Percentiles rank a stretch among this genome's conserved stretches.
phyloP scores from a whole-genome alignment of 495 filamentous ascomycete species.

The Penicillium waksmanii region DNA sequence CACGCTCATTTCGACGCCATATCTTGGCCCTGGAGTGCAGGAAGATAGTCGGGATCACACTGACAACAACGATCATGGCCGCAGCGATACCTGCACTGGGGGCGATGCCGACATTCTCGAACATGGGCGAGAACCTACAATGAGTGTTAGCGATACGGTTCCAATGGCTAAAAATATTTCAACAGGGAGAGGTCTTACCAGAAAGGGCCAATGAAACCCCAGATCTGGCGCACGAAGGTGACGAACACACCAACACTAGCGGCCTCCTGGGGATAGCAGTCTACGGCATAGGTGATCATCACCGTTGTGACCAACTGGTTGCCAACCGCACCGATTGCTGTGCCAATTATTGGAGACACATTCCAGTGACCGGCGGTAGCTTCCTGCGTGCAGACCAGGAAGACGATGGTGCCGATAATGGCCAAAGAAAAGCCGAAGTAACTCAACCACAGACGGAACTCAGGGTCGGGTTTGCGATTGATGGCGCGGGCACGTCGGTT shows the following conservation, averaged over 20 bases:
- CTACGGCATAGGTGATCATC: constrained; percentile 56
- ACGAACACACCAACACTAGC: constrained; percentile 58
- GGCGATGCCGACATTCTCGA: constrained; percentile 45
- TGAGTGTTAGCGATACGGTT: constrained; percentile 10
- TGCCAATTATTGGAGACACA: constrained; percentile 54
- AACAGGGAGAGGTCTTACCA: constrained; percentile 38
- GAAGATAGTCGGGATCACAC: constrained; percentile 41
- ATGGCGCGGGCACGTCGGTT: constrained; percentile 28
- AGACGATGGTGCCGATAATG: constrained; percentile 56
- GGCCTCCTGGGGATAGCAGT: constrained; percentile 52
- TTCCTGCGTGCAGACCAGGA: constrained; percentile 47
- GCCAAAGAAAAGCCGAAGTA: constrained; percentile 51
- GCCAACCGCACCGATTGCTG: constrained; percentile 51
- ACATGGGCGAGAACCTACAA: constrained; percentile 47
- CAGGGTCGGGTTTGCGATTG: constrained; percentile 38
- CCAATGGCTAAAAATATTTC: not conserved
- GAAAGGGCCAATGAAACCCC: constrained; percentile 62
- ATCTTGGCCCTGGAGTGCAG: constrained; percentile 34
- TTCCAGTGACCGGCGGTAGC: constrained; percentile 46
- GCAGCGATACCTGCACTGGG: constrained; percentile 41
- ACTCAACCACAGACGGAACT: constrained; percentile 56
- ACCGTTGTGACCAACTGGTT: constrained; percentile 62
- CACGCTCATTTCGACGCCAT: constrained; percentile 25
- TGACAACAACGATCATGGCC: constrained; percentile 38
- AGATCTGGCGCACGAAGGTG: constrained; percentile 55